phyloP scores from a whole-genome alignment of 441 rosid species.

The California macrophylla region DNA sequence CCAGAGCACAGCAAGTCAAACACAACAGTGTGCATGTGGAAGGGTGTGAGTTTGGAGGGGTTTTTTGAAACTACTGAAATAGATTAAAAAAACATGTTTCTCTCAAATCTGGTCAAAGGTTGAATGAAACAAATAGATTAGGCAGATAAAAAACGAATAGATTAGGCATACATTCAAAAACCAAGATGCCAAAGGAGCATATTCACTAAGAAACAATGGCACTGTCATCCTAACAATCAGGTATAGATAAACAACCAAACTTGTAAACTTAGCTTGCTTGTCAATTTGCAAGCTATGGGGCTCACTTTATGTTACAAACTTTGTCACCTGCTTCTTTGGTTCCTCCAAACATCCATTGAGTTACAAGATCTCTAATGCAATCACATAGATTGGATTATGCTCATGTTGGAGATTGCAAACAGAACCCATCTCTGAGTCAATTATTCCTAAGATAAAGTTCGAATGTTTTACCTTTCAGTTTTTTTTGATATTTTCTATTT shows the following conservation, averaged over 20 bases:
- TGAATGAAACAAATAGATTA: neutral
- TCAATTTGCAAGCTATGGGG: neutral
- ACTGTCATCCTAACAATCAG: neutral
- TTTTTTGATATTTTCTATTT: neutral
- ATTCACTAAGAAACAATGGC: neutral
- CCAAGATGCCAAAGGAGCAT: neutral
- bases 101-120: neutral
- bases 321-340: neutral
- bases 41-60: neutral
- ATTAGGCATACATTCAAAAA: neutral
- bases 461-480: neutral
- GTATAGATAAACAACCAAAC: neutral
- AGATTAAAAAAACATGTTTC: neutral
- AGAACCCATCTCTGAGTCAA: neutral
- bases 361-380: neutral
- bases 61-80: neutral
- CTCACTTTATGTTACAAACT: neutral
- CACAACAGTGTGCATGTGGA: neutral
- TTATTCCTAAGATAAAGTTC: neutral
- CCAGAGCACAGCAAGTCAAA: neutral
- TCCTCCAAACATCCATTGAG: neutral
- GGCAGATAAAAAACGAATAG: neutral
- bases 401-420: neutral
- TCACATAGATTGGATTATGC: neutral
- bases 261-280: neutral